These are phyloP conservation scores for Adansonia digitata DNA, from an alignment of 345 rosid genomes.

Conservation along the genomic window DNA sequence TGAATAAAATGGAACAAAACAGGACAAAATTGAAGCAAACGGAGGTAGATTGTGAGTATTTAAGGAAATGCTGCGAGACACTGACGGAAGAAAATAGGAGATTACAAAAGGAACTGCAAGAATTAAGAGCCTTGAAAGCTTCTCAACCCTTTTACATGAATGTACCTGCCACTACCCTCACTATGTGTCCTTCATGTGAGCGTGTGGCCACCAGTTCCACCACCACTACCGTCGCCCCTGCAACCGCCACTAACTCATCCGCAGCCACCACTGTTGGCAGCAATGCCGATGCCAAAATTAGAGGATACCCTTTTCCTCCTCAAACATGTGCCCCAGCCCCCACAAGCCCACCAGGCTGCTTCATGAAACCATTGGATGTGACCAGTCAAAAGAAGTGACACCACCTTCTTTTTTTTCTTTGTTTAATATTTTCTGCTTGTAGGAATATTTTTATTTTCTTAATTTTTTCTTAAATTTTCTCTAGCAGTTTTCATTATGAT, in stretches of 20 bases:
- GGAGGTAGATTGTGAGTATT: slow-evolving; percentile 89
- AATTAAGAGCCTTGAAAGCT: slow-evolving; percentile 74
- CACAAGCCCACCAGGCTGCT: slow-evolving; percentile 26
- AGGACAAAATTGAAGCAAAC: slow-evolving; percentile 97
- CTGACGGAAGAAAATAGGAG: slow-evolving; percentile 92
- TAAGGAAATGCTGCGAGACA: slow-evolving; percentile 83
- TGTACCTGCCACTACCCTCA: slow-evolving; percentile 98
- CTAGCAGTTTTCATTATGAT: slow-evolving; percentile 4
- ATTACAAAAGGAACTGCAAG: slow-evolving; percentile 78
- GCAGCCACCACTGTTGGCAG: not conserved
- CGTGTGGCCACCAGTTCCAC: slow-evolving; percentile 63
- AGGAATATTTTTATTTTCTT: not conserved
- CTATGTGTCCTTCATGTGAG: slow-evolving; percentile 99
- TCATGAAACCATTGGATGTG: slow-evolving; percentile 21
- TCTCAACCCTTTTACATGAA: slow-evolving; percentile 90
- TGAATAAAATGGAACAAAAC: not conserved
- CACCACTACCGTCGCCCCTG: not conserved
- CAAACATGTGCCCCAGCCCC: slow-evolving; percentile 21
- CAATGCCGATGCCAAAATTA: not conserved
- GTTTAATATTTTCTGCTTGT: slow-evolving; percentile 17
- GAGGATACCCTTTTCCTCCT: slow-evolving; percentile 24
- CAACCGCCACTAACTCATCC: too few relatives aligned
- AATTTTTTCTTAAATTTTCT: not conserved
- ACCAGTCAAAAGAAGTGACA: not conserved
- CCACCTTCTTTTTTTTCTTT: not conserved